phyloP scores from a whole-genome alignment of 2,329 filamentous ascomycete genomes.

The Bipolaris cookei region DNA sequence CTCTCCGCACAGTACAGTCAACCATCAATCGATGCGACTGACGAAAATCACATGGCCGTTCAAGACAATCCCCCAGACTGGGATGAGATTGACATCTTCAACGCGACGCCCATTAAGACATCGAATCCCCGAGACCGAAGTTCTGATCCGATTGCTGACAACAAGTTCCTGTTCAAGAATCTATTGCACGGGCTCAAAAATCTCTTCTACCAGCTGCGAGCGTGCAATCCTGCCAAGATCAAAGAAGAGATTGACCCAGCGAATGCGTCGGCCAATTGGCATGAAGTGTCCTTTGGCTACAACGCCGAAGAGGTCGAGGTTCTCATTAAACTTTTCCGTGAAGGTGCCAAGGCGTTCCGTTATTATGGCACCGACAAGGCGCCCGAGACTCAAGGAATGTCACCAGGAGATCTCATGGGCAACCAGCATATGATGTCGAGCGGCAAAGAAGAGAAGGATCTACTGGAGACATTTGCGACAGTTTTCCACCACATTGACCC shows the following conservation, averaged over 20 bases:
- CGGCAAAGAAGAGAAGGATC: constrained; percentile 94
- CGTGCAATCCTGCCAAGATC: constrained; percentile 73
- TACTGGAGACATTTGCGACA: constrained; percentile 95
- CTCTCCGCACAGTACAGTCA: constrained; percentile 78
- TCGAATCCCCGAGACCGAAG: constrained; percentile 88
- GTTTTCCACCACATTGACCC: constrained; percentile 99
- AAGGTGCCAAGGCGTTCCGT: constrained; percentile 93
- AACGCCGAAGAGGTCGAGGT: constrained; percentile 96
- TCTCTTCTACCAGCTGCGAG: constrained; percentile 91
- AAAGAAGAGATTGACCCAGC: constrained; percentile 71
- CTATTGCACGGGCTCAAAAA: constrained; percentile 95
- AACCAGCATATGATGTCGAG: constrained; percentile 95
- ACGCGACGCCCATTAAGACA: constrained; percentile 93
- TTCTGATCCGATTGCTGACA: constrained; percentile 89
- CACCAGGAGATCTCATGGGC: constrained; percentile 88
- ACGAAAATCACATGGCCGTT: constrained; percentile 85
- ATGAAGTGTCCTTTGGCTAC: constrained; percentile 94
- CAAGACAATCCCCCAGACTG: constrained; percentile 83
- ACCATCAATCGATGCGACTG: constrained; percentile 66
- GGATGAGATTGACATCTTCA: constrained; percentile 98
- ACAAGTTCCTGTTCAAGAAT: constrained; percentile 98
- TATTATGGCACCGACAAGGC: constrained; percentile 94
- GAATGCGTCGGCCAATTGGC: constrained; percentile 87
- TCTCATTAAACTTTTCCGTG: constrained; percentile 94
- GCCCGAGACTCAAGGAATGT: constrained; percentile 74